A percentile compares a stretch with the other conserved stretches of the same genome.
These are phyloP conservation scores for Luzula sylvatica DNA, from an alignment of 176 grass and related monocot species.

Conservation along the genomic window DNA sequence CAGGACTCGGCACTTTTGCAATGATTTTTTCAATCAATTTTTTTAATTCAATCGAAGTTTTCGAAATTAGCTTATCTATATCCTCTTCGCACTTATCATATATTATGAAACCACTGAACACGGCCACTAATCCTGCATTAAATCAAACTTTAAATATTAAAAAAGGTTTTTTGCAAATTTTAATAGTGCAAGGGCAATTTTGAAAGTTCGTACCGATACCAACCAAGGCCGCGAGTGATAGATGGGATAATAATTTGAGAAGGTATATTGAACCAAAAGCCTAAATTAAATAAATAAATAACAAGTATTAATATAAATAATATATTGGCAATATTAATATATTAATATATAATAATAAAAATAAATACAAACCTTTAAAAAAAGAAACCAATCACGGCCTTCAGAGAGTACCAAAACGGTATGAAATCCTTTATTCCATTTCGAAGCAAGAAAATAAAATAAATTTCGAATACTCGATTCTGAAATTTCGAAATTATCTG, in stretches of 20 bases:
- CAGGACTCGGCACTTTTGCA: conserved; percentile 27
- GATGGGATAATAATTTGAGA: conserved; percentile 49
- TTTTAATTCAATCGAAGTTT: conserved; percentile 34
- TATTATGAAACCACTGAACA: conserved; percentile 82
- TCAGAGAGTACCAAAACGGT: conserved; percentile 53
- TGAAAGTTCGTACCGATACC: conserved; percentile 71
- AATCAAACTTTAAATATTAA: neutral
- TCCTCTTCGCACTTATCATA: conserved; percentile 92
- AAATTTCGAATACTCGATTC: conserved; percentile 27
- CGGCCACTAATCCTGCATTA: conserved; percentile 51
- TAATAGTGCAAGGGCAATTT: no score
- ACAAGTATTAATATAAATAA: conserved; percentile 23
- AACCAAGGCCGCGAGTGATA: conserved; percentile 45
- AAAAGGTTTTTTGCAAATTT: no score
- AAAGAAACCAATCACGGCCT: conserved; percentile 59
- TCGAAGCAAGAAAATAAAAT: conserved; percentile 36
- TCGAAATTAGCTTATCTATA: conserved; percentile 40
- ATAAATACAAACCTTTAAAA: conserved; percentile 62
- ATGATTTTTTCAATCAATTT: conserved; percentile 20
- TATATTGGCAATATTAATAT: neutral
- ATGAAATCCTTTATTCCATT: conserved; percentile 66
- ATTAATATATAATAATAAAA: conserved; percentile 20
- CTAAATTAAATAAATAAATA: conserved; percentile 45
- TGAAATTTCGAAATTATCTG: conserved; percentile 69
- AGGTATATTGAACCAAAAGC: conserved; percentile 45